Base-by-base conservation (phyloP, 345 rosid species). In the Aquilaria malaccensis region DNA sequence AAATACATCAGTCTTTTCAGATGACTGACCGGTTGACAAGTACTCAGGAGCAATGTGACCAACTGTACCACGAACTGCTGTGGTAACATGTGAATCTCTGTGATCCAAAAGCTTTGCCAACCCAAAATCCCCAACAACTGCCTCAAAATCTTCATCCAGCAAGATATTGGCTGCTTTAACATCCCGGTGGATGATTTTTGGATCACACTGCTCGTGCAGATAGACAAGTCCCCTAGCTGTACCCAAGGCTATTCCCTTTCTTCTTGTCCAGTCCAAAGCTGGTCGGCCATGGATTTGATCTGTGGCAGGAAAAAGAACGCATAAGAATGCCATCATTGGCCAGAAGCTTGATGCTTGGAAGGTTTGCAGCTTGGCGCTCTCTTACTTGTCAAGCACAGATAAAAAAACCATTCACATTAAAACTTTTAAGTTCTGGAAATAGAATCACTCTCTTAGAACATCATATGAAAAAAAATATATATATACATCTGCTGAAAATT, bases 51-150 rank as follows among this genome's bases (percentile, higher is more conserved):
- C 91, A 65, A 92, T 92, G 69, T 92, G 98, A 37, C 98, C 98
- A 6, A 89, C 82, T 0, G 96, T 92, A 75, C 98, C 98, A 46
- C 96, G 93, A 51, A 92, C 96, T 0, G 95, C 95, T 6, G 98
- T 92, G 14, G 98, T 92, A 52, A 92, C 98, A 1, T 92, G 98
- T 30, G 96, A 83, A 63, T 92, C 98, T 55, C 89, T 83, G 72
- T 92, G 96, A 69, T 92, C 98, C 60, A 92, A 59, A 72, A 92
- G 98, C 87, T 92, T 92, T 30, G 98, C 98, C 72, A 92, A 74
- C 60, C 98, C 98, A 33, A 92, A 92, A 81, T 92, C 98, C 13
- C 98, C 98, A 53, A 92, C 98, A 37, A 92, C 92, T n/a, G 98
- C 98, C 71, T 92, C 98, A 58, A 88, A 88, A 57, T 86, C 96